Base-by-base conservation (phyloP, 768 basidiomycete genomes). In the Auriculariales sp. region DNA sequence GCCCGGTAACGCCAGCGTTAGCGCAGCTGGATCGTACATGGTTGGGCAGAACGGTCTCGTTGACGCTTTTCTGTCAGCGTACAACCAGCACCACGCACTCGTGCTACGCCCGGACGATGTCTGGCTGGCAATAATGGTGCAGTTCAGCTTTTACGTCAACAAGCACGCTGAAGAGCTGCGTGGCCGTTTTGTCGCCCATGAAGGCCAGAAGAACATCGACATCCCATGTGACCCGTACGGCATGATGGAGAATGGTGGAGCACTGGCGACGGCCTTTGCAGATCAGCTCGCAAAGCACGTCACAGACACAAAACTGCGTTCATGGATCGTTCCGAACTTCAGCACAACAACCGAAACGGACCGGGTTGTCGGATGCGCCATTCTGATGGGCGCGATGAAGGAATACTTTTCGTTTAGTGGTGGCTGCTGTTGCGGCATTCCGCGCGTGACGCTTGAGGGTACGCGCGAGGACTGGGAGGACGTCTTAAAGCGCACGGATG, bases 61-160 rank as follows among this genome's bases (percentile, higher is more conserved):
- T 2, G 52, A 60, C 14, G 62, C 63, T n/a, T 57, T 64, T 17
- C 30, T 65, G 3, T 45, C 53, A 30, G 66, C 66, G 1, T 68
- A 68, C 49, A 66, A 63, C 42, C 27, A 59, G 3, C 67, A 68
- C 49, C 66, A 64, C 36, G 56, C 63, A 1, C 62, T 75, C 31
- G 58, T 70, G 48, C 56, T 73, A 22, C 63, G 73, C 12, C 74
- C 73, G 4, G 74, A 75, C 48, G 73, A 75, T 55, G 63, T 75
- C 30, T 75, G 74, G 70, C 57, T 68, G 2, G 65, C 69, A 0
- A 70, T 72, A 34, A 52, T 70, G 4, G 57, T 54, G n/a, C 68
- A 70, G 44, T 56, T 69, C 53, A 67, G 59, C 48, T 59, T 66
- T 51, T 68, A 55, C n/a, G n/a, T 36, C 7, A 17, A 42, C 45